Evolutionary conservation across 106 monocot species (phyloP).

Genomic region (Phalaenopsis equestris): DNA sequence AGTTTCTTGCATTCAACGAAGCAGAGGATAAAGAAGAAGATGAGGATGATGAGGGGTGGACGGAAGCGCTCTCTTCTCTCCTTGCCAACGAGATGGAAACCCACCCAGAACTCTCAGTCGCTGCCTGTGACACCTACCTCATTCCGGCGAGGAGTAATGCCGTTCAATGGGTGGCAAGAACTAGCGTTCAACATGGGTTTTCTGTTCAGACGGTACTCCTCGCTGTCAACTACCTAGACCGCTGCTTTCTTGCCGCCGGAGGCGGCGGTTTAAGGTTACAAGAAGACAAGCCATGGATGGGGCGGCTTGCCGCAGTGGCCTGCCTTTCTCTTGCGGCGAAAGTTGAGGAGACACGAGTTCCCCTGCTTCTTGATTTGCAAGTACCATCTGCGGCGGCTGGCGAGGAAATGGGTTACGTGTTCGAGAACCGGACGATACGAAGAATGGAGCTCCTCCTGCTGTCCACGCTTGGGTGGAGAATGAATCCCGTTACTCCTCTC

Average conservation of each 20-base stretch:
- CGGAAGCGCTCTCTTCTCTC: conserved; percentile 16
- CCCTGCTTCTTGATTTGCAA: conserved; percentile 82
- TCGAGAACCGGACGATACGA: conserved; percentile 66
- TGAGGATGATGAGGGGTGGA: not conserved
- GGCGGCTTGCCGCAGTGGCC: conserved; percentile 45
- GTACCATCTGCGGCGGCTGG: not conserved
- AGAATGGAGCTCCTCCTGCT: conserved; percentile 89
- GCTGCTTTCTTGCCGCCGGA: conserved; percentile 42
- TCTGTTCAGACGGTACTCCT: conserved; percentile 44
- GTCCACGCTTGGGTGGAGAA: conserved; percentile 61
- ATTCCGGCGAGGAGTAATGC: conserved; percentile 15
- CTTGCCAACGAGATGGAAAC: conserved; percentile 23
- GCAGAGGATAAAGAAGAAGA: not conserved
- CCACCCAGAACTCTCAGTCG: not conserved
- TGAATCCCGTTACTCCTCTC: conserved; percentile 70
- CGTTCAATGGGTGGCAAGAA: conserved; percentile 27
- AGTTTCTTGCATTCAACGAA: not conserved
- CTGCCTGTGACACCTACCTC: conserved; percentile 7
- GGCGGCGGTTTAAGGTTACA: conserved; percentile 20
- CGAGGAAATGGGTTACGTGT: conserved; percentile 32
- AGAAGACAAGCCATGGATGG: conserved; percentile 57
- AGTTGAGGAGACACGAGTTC: conserved; percentile 80
- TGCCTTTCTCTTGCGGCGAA: conserved; percentile 84
- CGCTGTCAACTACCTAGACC: conserved; percentile 63
- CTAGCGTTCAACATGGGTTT: conserved; percentile 43